Percentiles rank a stretch among this genome's conserved stretches.
Conservation (phyloP, 1,139 yeast genomes). For the Saccharomyces hybrid region DNA sequence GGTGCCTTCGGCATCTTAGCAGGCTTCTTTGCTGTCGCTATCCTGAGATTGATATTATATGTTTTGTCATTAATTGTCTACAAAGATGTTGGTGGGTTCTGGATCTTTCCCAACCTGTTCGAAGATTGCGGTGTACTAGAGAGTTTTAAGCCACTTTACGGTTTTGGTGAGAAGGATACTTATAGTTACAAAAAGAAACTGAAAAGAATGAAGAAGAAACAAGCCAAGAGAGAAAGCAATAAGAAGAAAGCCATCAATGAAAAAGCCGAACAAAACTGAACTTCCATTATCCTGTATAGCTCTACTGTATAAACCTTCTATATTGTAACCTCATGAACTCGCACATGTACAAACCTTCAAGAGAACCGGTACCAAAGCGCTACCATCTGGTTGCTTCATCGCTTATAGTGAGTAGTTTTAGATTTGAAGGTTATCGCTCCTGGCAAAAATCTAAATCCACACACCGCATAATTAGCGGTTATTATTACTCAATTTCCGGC, state of each 20-base stretch:
- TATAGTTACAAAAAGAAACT: constrained; percentile 31
- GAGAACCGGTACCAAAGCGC: not conserved
- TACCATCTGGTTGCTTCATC: not conserved
- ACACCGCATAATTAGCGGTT: not conserved
- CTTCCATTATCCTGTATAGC: not conserved
- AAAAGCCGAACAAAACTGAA: constrained; percentile 1
- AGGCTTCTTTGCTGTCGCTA: constrained; percentile 68
- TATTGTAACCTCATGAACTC: not conserved
- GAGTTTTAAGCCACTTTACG: constrained; percentile 82
- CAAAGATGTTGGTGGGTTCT: constrained; percentile 62
- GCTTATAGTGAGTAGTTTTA: not conserved
- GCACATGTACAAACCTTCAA: not conserved
- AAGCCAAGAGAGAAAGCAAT: constrained; percentile 16
- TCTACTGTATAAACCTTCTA: not conserved
- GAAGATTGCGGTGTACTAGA: constrained; percentile 94
- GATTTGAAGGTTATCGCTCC: not conserved
- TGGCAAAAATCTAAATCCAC: not conserved
- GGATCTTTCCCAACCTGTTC: constrained; percentile 94
- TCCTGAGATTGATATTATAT: constrained; percentile 70
- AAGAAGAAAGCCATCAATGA: constrained; percentile 11
- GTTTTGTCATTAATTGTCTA: constrained; percentile 46
- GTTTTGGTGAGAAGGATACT: constrained; percentile 59
- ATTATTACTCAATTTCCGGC: not conserved
- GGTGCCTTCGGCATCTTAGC: constrained; percentile 68
- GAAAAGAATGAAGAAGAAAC: constrained; percentile 32